These are phyloP conservation scores for Ceriops tagal DNA, from an alignment of 345 rosid species.

Conservation along the genomic window DNA sequence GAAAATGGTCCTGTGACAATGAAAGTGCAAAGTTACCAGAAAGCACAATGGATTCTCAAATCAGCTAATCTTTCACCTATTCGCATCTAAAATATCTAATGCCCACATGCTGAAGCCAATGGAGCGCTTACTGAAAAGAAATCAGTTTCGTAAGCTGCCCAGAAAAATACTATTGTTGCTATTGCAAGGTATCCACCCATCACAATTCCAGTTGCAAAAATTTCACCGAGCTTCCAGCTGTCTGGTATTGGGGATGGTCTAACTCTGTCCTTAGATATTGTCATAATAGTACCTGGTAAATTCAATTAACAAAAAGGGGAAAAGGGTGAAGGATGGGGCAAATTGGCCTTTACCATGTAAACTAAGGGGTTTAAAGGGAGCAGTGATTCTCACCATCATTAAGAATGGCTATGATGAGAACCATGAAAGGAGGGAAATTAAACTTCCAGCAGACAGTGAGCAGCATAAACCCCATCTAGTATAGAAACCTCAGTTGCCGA, in stretches of 20 bases:
- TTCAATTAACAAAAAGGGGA: background rate
- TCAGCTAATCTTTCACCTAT: background rate
- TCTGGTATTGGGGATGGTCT: conserved; percentile 87
- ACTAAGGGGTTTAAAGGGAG: background rate
- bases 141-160: conserved; percentile 52
- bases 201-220: conserved; percentile 81
- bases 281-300: conserved; percentile 72
- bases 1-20: conserved; percentile 41
- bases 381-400: conserved; percentile 49
- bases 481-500: conserved; percentile 5
- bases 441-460: conserved; percentile 66
- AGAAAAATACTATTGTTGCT: conserved; percentile 68
- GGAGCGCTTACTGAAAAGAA: conserved; percentile 50
- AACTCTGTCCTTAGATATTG: conserved; percentile 89
- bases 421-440: conserved; percentile 86
- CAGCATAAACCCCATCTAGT: conserved; percentile 70
- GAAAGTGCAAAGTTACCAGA: background rate
- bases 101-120: background rate
- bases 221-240: conserved; percentile 87
- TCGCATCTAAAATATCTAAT: too few relatives aligned
- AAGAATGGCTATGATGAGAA: conserved; percentile 75
- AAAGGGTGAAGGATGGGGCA: background rate
- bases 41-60: background rate
- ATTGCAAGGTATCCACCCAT: conserved; percentile 73
- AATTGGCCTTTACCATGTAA: background rate